Evolutionary conservation across 495 filamentous ascomycete genomes (phyloP).

Genomic region (Hapsidospora chrysogenum): DNA sequence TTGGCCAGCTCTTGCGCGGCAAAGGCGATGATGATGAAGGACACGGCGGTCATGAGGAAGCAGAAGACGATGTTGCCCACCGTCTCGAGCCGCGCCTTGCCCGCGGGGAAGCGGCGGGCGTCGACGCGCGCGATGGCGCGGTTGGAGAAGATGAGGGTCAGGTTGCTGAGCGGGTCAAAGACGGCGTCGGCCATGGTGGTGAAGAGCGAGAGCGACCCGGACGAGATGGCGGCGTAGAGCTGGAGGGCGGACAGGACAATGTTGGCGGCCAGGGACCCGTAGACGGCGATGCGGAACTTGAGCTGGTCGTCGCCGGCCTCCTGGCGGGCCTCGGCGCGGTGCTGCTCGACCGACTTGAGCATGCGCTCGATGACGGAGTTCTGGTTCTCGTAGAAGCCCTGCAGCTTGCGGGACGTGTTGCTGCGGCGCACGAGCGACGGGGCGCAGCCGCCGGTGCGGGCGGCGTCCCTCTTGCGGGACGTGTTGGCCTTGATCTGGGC

Average conservation of each 20-base stretch:
- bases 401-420: slow-evolving; percentile 38
- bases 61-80: slow-evolving; percentile 95
- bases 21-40: slow-evolving; percentile 78
- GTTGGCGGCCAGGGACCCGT: slow-evolving; percentile 80
- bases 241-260: slow-evolving; percentile 63
- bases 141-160: slow-evolving; percentile 75
- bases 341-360: slow-evolving; percentile 86
- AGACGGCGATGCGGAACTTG: slow-evolving; percentile 76
- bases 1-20: slow-evolving; percentile 50
- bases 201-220: slow-evolving; percentile 81
- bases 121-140: slow-evolving; percentile 82
- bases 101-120: slow-evolving; percentile 75
- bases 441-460: slow-evolving; percentile 5
- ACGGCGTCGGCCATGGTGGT: slow-evolving; percentile 96
- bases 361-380: slow-evolving; percentile 87
- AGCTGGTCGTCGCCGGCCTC: slow-evolving; percentile 65
- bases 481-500: slow-evolving; percentile 68
- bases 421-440: slow-evolving; percentile 27
- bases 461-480: slow-evolving; percentile 50
- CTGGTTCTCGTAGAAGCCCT: slow-evolving; percentile 78
- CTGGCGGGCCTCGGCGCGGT: slow-evolving; percentile 62
- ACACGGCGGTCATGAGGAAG: slow-evolving; percentile 89
- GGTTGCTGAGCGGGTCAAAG: slow-evolving; percentile 86
- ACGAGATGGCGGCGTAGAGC: slow-evolving; percentile 74
- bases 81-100: slow-evolving; percentile 89